Conservation (phyloP, 306 rosid genomes). For the Aeschynomene evenia region DNA sequence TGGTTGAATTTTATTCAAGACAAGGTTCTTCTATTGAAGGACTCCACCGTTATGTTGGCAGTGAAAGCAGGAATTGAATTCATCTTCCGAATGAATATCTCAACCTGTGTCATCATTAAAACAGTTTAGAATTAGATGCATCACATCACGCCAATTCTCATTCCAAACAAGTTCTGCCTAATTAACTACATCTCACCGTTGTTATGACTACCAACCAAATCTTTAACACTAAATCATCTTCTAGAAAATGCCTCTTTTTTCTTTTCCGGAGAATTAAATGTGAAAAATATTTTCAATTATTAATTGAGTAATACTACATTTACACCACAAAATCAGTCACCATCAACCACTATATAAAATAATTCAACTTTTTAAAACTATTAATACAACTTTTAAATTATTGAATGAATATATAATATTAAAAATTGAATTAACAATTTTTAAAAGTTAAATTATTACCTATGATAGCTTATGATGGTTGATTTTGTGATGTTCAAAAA, state of each 20-base stretch:
- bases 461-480: no score
- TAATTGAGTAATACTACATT: no score
- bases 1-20: conserved; percentile 45
- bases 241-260: background rate
- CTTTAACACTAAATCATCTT: background rate
- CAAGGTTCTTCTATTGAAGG: conserved; percentile 81
- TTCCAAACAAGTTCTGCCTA: background rate
- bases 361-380: no score
- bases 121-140: conserved; percentile 13
- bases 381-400: no score
- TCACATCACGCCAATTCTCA: conserved; percentile 9
- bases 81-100: conserved; percentile 83
- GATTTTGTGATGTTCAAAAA: no score
- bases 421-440: no score
- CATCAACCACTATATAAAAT: no score
- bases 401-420: no score
- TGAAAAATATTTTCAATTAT: background rate
- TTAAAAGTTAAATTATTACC: no score
- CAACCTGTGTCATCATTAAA: conserved; percentile 56
- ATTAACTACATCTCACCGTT: background rate
- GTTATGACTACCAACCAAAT: background rate
- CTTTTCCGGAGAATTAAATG: background rate
- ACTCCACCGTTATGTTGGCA: conserved; percentile 95
- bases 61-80: conserved; percentile 96
- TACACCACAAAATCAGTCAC: no score